Percentiles rank a stretch among this genome's conserved stretches.
phyloP scores from a whole-genome alignment of 108 stramenopile species.

The Nitzschia putrida region DNA sequence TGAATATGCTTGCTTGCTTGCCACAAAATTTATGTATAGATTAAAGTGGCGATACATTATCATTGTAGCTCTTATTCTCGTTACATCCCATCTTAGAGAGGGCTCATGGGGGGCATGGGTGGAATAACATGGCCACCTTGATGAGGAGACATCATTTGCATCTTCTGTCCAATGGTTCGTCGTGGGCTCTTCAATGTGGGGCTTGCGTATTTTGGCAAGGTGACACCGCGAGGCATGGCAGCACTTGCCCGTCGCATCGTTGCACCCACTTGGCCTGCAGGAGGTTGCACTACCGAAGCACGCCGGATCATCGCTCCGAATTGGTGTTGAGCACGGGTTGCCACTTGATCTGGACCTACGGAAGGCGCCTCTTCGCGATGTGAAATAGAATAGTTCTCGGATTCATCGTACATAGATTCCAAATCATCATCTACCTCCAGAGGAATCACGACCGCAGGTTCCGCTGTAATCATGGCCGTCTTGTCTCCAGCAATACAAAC shows the following conservation, averaged over 20 bases:
- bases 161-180: not conserved
- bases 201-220: not conserved
- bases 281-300: not conserved
- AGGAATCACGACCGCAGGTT: conserved; percentile 74
- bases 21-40: no score
- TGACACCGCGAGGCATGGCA: not conserved
- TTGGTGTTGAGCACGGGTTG: conserved; percentile 24
- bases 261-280: conserved; percentile 4
- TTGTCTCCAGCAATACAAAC: conserved; percentile 74
- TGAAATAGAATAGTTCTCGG: not conserved
- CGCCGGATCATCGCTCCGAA: conserved; percentile 35
- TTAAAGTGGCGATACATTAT: no score
- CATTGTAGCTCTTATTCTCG: no score
- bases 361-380: conserved; percentile 5
- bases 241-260: conserved; percentile 16
- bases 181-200: no score
- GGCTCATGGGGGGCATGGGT: no score
- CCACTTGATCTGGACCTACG: not conserved
- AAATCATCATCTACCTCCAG: conserved; percentile 19
- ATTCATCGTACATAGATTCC: not conserved
- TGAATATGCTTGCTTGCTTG: no score
- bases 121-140: no score
- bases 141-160: not conserved
- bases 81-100: no score
- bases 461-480: conserved; percentile 59